phyloP scores from a whole-genome alignment of 2,329 filamentous ascomycete genomes.

The Boeremia lycopersici region DNA sequence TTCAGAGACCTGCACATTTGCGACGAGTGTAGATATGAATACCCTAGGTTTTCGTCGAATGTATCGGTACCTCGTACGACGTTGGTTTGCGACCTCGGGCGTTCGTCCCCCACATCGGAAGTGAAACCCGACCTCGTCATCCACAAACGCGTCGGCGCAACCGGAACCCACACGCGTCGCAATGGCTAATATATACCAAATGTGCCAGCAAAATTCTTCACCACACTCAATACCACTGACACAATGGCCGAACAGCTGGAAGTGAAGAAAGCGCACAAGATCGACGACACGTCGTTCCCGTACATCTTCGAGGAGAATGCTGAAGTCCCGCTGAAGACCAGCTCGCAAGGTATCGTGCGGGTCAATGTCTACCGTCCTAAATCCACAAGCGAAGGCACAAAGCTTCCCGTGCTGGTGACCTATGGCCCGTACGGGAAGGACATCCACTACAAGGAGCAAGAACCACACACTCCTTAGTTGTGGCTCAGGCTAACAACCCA shows the following conservation, averaged over 20 bases:
- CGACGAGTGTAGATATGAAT: no score
- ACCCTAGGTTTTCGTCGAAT: not conserved
- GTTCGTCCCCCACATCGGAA: slow-evolving; percentile 25
- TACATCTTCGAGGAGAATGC: slow-evolving; percentile 61
- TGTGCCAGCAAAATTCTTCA: not conserved
- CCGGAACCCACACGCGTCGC: slow-evolving; percentile 16
- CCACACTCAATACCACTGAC: not conserved
- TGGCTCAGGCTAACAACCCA: slow-evolving; percentile 23
- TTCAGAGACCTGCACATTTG: no score
- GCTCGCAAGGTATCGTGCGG: slow-evolving; percentile 50
- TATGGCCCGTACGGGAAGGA: slow-evolving; percentile 79
- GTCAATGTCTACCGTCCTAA: slow-evolving; percentile 60
- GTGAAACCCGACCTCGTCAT: slow-evolving; percentile 5
- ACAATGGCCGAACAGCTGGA: slow-evolving; percentile 35
- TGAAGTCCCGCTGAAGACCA: slow-evolving; percentile 51
- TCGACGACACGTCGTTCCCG: slow-evolving; percentile 44
- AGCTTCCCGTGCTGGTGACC: slow-evolving; percentile 68
- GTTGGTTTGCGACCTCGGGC: not conserved
- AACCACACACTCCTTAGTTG: not conserved
- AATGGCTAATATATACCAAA: slow-evolving; percentile 25
- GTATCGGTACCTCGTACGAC: not conserved
- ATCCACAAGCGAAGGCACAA: slow-evolving; percentile 34
- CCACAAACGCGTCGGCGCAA: slow-evolving; percentile 1
- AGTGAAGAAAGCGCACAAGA: slow-evolving; percentile 40
- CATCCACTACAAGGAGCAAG: slow-evolving; percentile 64